Base-by-base conservation (phyloP, 192 early-diverging fungal species). In the Backusella sp. region DNA sequence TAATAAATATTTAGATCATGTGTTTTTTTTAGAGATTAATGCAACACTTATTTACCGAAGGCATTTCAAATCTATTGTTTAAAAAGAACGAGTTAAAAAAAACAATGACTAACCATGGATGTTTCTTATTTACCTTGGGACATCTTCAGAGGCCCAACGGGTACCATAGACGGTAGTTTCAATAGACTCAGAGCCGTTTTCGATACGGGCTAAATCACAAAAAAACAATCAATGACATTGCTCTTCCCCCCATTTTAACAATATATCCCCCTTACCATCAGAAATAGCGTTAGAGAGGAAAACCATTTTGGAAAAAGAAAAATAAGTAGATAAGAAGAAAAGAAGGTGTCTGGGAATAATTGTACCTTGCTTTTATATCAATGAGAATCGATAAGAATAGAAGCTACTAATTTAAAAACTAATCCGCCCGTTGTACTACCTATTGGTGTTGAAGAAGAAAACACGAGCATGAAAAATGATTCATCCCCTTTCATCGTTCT, bases 101-200 rank as follows among this genome's bases (percentile, higher is more conserved):
- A 49, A 7, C 6, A 49, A 49, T 49, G 19, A 17, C 15, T 17
- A 46, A 5, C 2, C 15, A 46, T 41, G 14, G 3, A 14, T 52
- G 19, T 17, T 12, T 56, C 17, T 21, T 21, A 11, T 6, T 67
- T 36, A 77, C 76, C 70, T 72, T 72, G 76, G 76, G 35, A 77
- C 72, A 11, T 77, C 76, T 35, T 77, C 52, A 49, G 70, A 71
- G 23, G 76, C 76, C 76, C 76, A 77, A 5, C 76, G 70, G 12
- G 76, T 72, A 17, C 76, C 76, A 19, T 77, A 77, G 15, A 77
- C 21, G 32, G 70, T 73, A 15, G 71, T 77, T 19, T 59, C 66
- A 15, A 77, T 35, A 34, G 42, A 23, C 1, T 72, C 71, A 9
- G 32, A 5, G 19, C 26, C 19, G 6, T 36, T 17, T 21, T 77